phyloP scores from a whole-genome alignment of 352 stramenopile species.

The Pythium phragmitis region DNA sequence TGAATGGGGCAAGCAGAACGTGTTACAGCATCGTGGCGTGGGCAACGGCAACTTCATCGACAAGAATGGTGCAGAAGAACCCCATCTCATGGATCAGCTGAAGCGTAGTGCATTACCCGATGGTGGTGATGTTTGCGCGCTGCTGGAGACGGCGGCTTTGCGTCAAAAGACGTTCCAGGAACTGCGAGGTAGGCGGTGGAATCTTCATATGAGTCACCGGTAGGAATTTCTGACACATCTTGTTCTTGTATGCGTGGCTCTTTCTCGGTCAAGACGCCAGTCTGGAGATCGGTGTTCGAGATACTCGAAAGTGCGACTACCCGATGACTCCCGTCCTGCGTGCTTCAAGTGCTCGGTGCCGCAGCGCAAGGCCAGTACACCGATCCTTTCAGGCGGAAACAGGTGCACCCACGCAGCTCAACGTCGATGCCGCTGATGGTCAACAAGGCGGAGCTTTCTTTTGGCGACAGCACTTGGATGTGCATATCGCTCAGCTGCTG shows the following conservation, averaged over 20 bases:
- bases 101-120: neutral
- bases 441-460: neutral
- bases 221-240: neutral
- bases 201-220: neutral
- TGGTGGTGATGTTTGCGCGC: slow-evolving; percentile 4
- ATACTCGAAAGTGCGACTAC: slow-evolving; percentile 27
- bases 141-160: slow-evolving; percentile 10
- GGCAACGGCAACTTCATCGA: neutral
- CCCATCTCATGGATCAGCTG: neutral
- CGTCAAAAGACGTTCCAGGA: slow-evolving; percentile 22
- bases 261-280: slow-evolving; percentile 6
- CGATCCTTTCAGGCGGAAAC: neutral
- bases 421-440: neutral
- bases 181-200: slow-evolving; percentile 9
- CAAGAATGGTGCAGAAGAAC: neutral
- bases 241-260: neutral
- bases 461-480: slow-evolving; percentile 46
- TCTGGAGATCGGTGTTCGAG: slow-evolving; percentile 12
- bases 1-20: neutral
- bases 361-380: neutral
- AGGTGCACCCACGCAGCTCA: neutral
- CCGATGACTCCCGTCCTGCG: slow-evolving; percentile 16
- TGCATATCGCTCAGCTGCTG: slow-evolving; percentile 46
- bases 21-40: neutral
- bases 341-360: slow-evolving; percentile 4